Evolutionary conservation across 1,284 basidiomycete genomes (phyloP).

Genomic region (Xanthoconium separans): DNA sequence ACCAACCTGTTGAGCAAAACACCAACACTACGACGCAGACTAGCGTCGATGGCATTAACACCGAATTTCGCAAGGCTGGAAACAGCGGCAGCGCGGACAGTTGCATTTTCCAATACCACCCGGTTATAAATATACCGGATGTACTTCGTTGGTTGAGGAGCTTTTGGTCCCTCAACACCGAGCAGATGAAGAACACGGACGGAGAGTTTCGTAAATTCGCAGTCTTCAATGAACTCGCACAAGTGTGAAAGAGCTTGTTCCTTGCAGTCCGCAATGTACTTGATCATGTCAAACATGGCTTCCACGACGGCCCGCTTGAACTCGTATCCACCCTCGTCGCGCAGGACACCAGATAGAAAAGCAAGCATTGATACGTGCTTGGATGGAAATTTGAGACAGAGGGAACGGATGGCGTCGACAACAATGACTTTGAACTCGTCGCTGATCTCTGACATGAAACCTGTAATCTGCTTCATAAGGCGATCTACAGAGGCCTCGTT

Average conservation of each 20-base stretch:
- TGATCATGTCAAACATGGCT: slow-evolving; percentile 99
- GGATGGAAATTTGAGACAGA: slow-evolving; percentile 97
- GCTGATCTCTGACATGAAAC: slow-evolving; percentile 99
- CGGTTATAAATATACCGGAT: slow-evolving; percentile 99
- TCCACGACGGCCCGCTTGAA: slow-evolving; percentile 99
- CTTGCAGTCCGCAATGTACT: slow-evolving; percentile 93
- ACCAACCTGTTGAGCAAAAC: slow-evolving; percentile 80
- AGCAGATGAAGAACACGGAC: slow-evolving; percentile 95
- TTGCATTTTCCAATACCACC: slow-evolving; percentile 97
- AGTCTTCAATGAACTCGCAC: slow-evolving; percentile 99
- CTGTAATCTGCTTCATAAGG: slow-evolving; percentile 98
- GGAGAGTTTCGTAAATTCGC: slow-evolving; percentile 99
- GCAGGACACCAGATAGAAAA: slow-evolving; percentile 91
- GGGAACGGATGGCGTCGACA: slow-evolving; percentile 95
- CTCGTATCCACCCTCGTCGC: slow-evolving; percentile 98
- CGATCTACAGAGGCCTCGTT: slow-evolving; percentile 99
- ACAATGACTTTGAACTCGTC: slow-evolving; percentile 99
- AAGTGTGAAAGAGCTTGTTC: slow-evolving; percentile 96
- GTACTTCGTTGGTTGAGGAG: slow-evolving; percentile 95
- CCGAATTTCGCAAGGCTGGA: slow-evolving; percentile 96
- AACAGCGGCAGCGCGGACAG: slow-evolving; percentile 96
- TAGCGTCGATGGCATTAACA: slow-evolving; percentile 77
- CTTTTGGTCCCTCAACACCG: slow-evolving; percentile 94
- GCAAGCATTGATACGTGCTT: slow-evolving; percentile 96
- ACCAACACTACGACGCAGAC: slow-evolving; percentile 82